These are phyloP conservation scores for Gnomoniopsis sp. DNA, from an alignment of 2,329 filamentous ascomycete species.

Conservation along the genomic window DNA sequence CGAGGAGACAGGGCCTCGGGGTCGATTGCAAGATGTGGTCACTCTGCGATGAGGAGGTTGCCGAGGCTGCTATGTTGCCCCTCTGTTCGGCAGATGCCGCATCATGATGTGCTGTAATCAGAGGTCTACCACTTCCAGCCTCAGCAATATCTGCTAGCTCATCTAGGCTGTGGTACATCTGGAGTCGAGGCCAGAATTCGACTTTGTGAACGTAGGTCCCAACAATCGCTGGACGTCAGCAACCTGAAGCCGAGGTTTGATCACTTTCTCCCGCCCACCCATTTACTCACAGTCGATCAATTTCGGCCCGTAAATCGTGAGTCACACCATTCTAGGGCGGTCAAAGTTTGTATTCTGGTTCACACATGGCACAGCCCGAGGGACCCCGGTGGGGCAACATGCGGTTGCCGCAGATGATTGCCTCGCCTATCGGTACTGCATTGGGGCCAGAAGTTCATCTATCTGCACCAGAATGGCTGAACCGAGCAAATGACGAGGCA, in stretches of 20 bases:
- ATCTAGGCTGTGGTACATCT: background rate
- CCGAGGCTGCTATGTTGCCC: background rate
- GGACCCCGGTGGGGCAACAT: too few species aligned
- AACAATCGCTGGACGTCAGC: background rate
- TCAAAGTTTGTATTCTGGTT: too few species aligned
- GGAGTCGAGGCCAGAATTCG: background rate
- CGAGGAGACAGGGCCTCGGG: too few species aligned
- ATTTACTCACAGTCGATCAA: background rate
- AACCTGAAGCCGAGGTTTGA: background rate
- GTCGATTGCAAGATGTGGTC: too few species aligned
- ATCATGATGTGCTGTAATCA: background rate
- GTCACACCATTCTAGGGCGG: background rate
- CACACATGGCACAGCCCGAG: too few species aligned
- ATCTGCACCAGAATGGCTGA: too few species aligned
- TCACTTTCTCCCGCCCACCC: background rate
- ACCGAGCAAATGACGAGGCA: too few species aligned
- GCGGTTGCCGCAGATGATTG: too few species aligned
- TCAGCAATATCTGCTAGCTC: background rate
- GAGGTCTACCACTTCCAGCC: constrained; percentile 1
- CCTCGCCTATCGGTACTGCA: too few species aligned
- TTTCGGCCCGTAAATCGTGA: background rate
- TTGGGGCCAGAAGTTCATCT: too few species aligned
- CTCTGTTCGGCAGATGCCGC: constrained; percentile 15
- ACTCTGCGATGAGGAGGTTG: too few species aligned
- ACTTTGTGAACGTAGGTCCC: background rate